These are phyloP conservation scores for Wickerhamomyces sp. DNA, from an alignment of 1,139 yeast species.

Conservation along the genomic window DNA sequence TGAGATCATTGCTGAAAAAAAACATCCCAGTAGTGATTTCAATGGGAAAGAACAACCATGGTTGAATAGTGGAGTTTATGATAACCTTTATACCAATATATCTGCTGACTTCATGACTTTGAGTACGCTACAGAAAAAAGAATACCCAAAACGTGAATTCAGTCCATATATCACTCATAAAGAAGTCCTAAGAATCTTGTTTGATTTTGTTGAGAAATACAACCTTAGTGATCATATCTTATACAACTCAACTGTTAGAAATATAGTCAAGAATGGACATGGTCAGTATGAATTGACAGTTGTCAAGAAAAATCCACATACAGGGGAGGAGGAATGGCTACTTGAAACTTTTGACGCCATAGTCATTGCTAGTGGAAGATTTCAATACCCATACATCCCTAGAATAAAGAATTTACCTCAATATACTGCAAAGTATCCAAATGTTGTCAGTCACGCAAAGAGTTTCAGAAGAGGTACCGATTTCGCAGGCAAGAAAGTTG, in stretches of 20 bases:
- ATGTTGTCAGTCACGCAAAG: conserved; percentile 21
- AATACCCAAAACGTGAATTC: too few species aligned
- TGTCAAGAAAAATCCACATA: neutral
- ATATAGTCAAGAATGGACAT: neutral
- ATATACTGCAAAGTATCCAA: conserved; percentile 29
- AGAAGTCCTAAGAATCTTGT: too few species aligned
- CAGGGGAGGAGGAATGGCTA: conserved; percentile 16
- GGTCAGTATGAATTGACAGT: neutral
- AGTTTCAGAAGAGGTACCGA: neutral
- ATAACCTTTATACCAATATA: too few species aligned
- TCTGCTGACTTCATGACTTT: too few species aligned
- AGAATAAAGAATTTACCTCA: conserved; percentile 26
- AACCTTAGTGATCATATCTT: too few species aligned
- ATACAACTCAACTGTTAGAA: too few species aligned
- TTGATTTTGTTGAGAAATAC: too few species aligned
- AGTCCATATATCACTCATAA: too few species aligned
- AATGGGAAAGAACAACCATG: too few species aligned
- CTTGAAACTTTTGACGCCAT: conserved; percentile 30
- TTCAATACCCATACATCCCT: conserved; percentile 40
- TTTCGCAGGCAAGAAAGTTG: neutral
- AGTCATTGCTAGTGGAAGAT: conserved; percentile 39
- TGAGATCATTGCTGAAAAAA: conserved; percentile 6
- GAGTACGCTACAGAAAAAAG: too few species aligned
- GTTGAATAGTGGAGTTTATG: too few species aligned
- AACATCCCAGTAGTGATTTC: neutral